Percentiles rank a stretch among this genome's conserved stretches.
Conservation (phyloP, 2,329 filamentous ascomycete species). For the Paracamarosporium sp. region DNA sequence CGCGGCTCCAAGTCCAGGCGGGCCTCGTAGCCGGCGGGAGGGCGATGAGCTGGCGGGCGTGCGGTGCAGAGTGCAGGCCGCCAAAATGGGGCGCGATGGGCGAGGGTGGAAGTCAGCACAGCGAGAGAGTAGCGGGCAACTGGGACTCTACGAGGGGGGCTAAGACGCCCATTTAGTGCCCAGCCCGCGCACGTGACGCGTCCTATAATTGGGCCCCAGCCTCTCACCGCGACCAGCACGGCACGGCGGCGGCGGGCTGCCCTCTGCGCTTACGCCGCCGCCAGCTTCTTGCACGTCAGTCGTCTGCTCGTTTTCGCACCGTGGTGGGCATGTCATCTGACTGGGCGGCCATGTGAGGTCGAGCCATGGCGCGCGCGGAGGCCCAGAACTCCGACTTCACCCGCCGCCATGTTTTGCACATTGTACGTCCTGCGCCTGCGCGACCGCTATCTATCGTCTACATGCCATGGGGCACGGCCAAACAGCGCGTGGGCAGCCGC, state of each 20-base stretch:
- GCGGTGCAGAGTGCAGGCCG: conserved; percentile 20
- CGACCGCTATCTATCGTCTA: not conserved
- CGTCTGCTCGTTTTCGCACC: no score
- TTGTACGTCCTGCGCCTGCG: not conserved
- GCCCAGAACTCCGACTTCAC: not conserved
- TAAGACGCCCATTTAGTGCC: not conserved
- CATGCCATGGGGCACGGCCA: not conserved
- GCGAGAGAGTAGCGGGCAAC: conserved; percentile 9
- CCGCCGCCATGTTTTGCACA: conserved; percentile 1
- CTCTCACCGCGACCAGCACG: not conserved
- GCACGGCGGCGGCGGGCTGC: not conserved
- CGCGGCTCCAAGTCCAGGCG: conserved; percentile 15
- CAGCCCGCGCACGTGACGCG: not conserved
- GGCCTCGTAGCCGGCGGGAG: conserved; percentile 6
- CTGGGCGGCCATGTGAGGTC: not conserved
- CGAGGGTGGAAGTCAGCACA: conserved; percentile 16
- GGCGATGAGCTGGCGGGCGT: conserved; percentile 8
- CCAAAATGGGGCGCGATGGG: conserved; percentile 23
- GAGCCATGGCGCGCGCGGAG: not conserved
- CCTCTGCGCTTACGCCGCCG: not conserved
- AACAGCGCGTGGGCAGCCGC: not conserved
- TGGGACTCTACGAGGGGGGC: conserved; percentile 10
- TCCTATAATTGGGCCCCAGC: conserved; percentile 2
- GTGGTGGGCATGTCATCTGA: no score
- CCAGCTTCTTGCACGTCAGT: not conserved